Base-by-base conservation (phyloP, 805 yeast species). In the Tetrapisispora taiwanensis region DNA sequence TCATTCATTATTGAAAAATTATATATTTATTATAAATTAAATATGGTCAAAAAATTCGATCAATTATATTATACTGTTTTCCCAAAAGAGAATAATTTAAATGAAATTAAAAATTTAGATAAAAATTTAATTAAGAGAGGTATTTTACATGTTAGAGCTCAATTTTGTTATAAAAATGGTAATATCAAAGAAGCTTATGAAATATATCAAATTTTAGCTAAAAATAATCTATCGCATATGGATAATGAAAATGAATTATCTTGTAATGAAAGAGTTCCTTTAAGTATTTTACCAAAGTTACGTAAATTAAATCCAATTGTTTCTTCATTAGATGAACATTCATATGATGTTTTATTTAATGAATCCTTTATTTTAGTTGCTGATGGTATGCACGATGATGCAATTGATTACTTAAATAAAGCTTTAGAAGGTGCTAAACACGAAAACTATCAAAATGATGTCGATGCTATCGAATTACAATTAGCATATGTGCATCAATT, bases 221-320 rank as follows among this genome's bases (percentile, higher is more conserved):
- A 59, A 3, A 42, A 58, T 8, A 61, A 67, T 26, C 53, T 63
- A 39, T 62, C 60, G 30, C 68, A 65, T 3, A 50, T 52, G 3
- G 66, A 63, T 35, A 58, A 59, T 35, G 76, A 69, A 49, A 48
- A 71, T 34, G 94, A 84, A 59, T 62, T 84, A 46, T 64, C 75
- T 27, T 78, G 83, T 46, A 84, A 84, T 55, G 84, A 81, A 59
- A 70, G 81, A 47, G 87, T 89, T 3, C 77, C 79, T 12, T 62
- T 79, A 20, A 74, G 83, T 18, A 84, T 76, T 17, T 51, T 50
- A 7, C 57, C 61, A 18, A 48, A 51, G 12, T 50, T 47, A 28
- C 36, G 26, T 19, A 31, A 33, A 7, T 15, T 3, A 2, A 31
- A 18, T 2, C 43, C 51, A 14, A 32, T 51, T 8, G 34, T 51